Evolutionary conservation across 2,329 filamentous ascomycete genomes (phyloP).

Genomic region (Coleophoma cylindrospora): DNA sequence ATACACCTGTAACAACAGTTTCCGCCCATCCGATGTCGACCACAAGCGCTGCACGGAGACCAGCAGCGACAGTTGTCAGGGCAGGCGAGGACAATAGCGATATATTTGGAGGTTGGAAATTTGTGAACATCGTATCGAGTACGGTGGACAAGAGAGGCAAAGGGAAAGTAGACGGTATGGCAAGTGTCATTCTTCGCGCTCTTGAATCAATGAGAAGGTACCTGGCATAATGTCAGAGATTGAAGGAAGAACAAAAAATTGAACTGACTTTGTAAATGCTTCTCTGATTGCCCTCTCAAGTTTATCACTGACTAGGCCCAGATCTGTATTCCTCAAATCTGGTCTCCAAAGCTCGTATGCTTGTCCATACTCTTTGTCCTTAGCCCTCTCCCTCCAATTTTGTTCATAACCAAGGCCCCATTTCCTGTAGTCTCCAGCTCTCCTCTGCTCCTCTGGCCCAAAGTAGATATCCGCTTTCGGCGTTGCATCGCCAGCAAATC

Average conservation of each 20-base stretch:
- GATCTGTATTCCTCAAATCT: slow-evolving; percentile 67
- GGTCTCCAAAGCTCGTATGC: slow-evolving; percentile 73
- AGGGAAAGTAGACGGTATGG: slow-evolving; percentile 73
- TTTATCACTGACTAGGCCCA: slow-evolving; percentile 80
- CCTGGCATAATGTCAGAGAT: slow-evolving; percentile 30
- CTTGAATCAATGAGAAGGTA: slow-evolving; percentile 69
- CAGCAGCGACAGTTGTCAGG: slow-evolving; percentile 71
- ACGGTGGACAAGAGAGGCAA: slow-evolving; percentile 71
- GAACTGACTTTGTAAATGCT: slow-evolving; percentile 71
- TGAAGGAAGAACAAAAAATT: slow-evolving; percentile 28
- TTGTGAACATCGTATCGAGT: slow-evolving; percentile 73
- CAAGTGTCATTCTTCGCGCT: slow-evolving; percentile 67
- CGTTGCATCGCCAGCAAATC: slow-evolving; percentile 77
- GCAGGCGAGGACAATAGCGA: slow-evolving; percentile 76
- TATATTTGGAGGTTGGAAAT: slow-evolving; percentile 74
- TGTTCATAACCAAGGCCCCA: slow-evolving; percentile 54
- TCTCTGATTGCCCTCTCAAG: slow-evolving; percentile 79
- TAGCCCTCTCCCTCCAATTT: slow-evolving; percentile 40
- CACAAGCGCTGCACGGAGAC: slow-evolving; percentile 78
- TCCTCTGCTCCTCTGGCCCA: slow-evolving; percentile 68
- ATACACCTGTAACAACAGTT: slow-evolving; percentile 78
- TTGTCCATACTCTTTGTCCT: slow-evolving; percentile 52
- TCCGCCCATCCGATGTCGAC: slow-evolving; percentile 93
- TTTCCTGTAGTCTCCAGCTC: slow-evolving; percentile 75
- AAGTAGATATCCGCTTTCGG: slow-evolving; percentile 71